Base-by-base conservation (phyloP, 2,329 filamentous ascomycete species). In the Periconia macrospinosa region DNA sequence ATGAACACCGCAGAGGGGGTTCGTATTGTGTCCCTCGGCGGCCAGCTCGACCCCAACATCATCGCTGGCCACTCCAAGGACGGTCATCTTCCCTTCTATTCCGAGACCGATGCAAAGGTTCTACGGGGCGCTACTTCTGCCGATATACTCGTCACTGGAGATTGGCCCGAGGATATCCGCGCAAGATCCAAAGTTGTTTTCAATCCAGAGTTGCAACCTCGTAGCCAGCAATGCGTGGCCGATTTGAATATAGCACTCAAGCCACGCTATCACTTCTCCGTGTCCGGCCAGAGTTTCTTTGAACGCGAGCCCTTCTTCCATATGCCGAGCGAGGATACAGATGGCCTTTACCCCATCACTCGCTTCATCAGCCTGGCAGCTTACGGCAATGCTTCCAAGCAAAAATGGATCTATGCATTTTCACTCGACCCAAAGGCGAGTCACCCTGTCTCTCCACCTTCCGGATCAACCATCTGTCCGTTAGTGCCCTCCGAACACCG, bases 261-360 rank as follows among this genome's bases (percentile, higher is more conserved):
- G 71, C 94, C 94, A n/a, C 86, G 90, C 27, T 99, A 99, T 68
- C 92, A 97, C 72, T 87, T 97, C 66, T 86, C 90, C 1, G 80
- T 84, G 3, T 90, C 90, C 0, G 81, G 85, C 1, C 75, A 81
- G 7, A 86, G 86, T 64, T 93, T 90, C 75, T 97, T 88, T 71
- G 93, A 99, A 76, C 86, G 94, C 52, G 94, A 97, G 73, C 91
- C 93, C 0, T 99, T 97, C 77, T 87, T 94, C 67, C 88, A 96
- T 69, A 59, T 76, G 19, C 79, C 82, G 3, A 78, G 75, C 33
- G 80, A 72, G 19, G 71, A 72, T 17, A 69, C 81, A 40, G 75
- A 77, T 10, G 81, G 86, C 52, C 75, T 79, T 19, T 81, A 82
- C 59, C 77, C 80, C 1, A 75, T 95, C 10, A 97, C 94, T 1